These are phyloP conservation scores for Colletotrichum navitas DNA, from an alignment of 2,329 filamentous ascomycete species.

Conservation along the genomic window DNA sequence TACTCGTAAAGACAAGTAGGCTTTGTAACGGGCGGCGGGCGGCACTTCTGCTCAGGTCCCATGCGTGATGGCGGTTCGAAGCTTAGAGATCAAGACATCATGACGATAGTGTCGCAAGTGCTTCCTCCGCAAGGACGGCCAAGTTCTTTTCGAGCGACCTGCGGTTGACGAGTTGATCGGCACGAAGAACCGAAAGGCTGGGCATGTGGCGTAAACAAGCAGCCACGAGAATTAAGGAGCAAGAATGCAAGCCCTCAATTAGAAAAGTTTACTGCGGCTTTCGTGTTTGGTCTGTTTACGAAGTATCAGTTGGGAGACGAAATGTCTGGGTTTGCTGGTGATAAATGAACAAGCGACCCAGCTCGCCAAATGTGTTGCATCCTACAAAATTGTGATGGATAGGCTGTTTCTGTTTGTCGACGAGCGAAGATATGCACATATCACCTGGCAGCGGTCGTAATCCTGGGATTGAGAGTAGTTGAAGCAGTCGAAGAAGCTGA, in stretches of 20 bases:
- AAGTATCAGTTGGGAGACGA: background rate
- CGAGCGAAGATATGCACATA: background rate
- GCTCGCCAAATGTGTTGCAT: background rate
- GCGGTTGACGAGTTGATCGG: background rate
- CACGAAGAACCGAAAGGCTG: background rate
- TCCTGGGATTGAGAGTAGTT: background rate
- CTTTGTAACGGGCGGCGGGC: background rate
- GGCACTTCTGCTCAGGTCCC: background rate
- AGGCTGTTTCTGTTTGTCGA: background rate
- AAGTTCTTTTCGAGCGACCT: background rate
- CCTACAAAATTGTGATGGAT: background rate
- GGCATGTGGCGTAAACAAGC: background rate
- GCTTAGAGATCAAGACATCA: background rate
- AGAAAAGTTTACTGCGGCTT: too few species aligned
- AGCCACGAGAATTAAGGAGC: background rate
- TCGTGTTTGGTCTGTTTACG: too few species aligned
- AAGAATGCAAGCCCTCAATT: background rate
- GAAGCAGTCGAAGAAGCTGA: conserved; percentile 29
- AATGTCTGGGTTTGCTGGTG: background rate
- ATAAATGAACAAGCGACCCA: background rate
- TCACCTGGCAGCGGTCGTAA: background rate
- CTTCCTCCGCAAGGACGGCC: background rate
- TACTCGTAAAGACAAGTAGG: background rate
- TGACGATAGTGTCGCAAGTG: background rate
- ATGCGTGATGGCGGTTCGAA: background rate